Conservation (phyloP, 805 yeast species). For the Kuraishia molischiana region DNA sequence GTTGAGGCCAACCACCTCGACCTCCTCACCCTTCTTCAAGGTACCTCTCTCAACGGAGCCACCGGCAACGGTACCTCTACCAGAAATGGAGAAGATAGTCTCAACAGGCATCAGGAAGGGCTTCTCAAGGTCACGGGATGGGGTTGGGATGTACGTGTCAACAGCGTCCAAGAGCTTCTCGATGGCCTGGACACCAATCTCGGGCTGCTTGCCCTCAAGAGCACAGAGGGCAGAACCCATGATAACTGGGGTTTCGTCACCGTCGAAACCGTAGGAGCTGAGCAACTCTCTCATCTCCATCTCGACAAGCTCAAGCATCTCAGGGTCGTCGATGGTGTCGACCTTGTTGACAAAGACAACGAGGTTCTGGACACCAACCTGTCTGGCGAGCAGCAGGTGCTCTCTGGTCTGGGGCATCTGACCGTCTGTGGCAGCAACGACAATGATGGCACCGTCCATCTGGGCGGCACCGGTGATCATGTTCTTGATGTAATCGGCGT, state of each 20-base stretch:
- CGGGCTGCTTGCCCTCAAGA: slow-evolving; percentile 78
- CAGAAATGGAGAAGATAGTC: slow-evolving; percentile 95
- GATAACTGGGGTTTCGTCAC: slow-evolving; percentile 94
- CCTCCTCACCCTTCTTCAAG: slow-evolving; percentile 96
- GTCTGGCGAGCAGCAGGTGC: slow-evolving; percentile 96
- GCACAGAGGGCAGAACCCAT: slow-evolving; percentile 99
- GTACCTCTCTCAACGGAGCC: slow-evolving; percentile 99
- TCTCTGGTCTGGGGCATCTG: slow-evolving; percentile 99
- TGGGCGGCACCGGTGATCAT: slow-evolving; percentile 99
- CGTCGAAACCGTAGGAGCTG: slow-evolving; percentile 88
- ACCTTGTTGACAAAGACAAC: slow-evolving; percentile 98
- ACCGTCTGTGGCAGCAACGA: slow-evolving; percentile 98
- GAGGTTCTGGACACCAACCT: slow-evolving; percentile 96
- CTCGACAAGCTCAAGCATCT: slow-evolving; percentile 98
- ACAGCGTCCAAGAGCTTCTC: slow-evolving; percentile 80
- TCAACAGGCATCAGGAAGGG: slow-evolving; percentile 97
- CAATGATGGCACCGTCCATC: slow-evolving; percentile 99
- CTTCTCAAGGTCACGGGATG: slow-evolving; percentile 90
- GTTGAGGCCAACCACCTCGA: slow-evolving; percentile 92
- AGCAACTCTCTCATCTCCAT: slow-evolving; percentile 99
- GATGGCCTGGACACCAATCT: slow-evolving; percentile 84
- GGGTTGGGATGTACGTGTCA: slow-evolving; percentile 93
- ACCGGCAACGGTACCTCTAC: slow-evolving; percentile 99
- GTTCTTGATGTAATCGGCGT: slow-evolving; percentile 96
- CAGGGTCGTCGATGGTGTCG: slow-evolving; percentile 96